Percentiles rank a stretch among this genome's conserved stretches.
Evolutionary conservation across 108 stramenopile species (phyloP).

Genomic region (Cyclotella choctawhatcheeana): DNA sequence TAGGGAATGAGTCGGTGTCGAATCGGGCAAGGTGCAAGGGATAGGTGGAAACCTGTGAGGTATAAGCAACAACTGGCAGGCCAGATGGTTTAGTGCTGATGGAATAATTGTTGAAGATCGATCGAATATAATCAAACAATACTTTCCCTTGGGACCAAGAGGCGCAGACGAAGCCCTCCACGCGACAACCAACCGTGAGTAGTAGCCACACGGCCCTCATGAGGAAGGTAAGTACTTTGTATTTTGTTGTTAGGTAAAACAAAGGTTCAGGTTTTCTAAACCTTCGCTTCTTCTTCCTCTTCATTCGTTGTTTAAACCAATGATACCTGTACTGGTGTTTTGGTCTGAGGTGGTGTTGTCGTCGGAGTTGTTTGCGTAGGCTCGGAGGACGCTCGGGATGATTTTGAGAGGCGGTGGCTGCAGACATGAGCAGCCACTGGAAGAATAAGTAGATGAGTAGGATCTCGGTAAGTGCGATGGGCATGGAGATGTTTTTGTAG

Average conservation of each 20-base stretch:
- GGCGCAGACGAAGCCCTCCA: neutral
- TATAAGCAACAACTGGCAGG: neutral
- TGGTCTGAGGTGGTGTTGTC: neutral
- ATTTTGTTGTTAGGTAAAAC: neutral
- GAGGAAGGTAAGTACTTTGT: neutral
- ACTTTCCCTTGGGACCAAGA: neutral
- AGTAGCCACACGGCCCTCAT: neutral
- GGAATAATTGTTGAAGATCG: neutral
- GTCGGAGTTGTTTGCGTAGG: neutral
- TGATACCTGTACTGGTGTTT: neutral
- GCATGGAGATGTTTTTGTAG: neutral
- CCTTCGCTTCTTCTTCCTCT: neutral
- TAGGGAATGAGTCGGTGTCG: conserved; percentile 24
- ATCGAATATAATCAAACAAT: neutral
- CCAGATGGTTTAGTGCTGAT: too few relatives aligned
- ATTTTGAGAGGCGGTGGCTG: too few relatives aligned
- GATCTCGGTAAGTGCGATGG: neutral
- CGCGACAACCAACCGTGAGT: neutral
- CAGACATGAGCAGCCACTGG: neutral
- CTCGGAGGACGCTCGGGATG: neutral
- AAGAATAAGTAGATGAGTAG: neutral
- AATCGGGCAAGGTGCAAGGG: neutral
- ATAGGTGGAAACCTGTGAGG: neutral
- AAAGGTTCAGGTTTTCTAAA: conserved; percentile 5
- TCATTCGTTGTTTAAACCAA: conserved; percentile 14